Conservation (phyloP, 805 yeast species). For the Wickerhamomyces hampshirensis region DNA sequence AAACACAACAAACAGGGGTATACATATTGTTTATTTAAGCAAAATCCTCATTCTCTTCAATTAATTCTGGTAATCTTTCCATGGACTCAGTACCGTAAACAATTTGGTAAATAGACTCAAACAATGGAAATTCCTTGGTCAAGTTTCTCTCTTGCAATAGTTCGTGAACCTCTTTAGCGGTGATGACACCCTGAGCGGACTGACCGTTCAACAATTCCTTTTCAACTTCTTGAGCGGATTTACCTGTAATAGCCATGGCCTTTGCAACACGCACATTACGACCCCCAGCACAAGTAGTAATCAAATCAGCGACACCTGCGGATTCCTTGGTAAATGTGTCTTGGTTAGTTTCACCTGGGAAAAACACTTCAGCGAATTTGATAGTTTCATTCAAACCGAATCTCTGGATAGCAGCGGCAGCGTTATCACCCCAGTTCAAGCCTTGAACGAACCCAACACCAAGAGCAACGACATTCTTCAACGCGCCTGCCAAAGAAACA, state of each 20-base stretch:
- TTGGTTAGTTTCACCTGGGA: constrained; percentile 40
- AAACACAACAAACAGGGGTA: too few species aligned
- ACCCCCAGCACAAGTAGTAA: constrained; percentile 97
- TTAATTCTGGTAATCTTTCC: constrained; percentile 66
- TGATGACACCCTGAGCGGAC: constrained; percentile 92
- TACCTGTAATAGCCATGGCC: constrained; percentile 77
- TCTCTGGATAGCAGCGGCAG: constrained; percentile 96
- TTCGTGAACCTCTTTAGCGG: constrained; percentile 88
- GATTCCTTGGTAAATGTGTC: constrained; percentile 88
- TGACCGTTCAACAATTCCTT: constrained; percentile 87
- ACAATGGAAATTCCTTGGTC: constrained; percentile 65
- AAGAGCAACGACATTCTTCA: constrained; percentile 92
- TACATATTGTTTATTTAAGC: not conserved
- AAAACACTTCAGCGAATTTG: constrained; percentile 77
- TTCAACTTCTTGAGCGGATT: constrained; percentile 77
- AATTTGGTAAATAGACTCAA: constrained; percentile 69
- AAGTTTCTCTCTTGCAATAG: constrained; percentile 27
- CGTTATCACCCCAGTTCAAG: constrained; percentile 98
- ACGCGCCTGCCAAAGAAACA: constrained; percentile 93
- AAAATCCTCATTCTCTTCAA: constrained; percentile 37
- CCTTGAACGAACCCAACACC: constrained; percentile 98
- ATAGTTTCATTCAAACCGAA: constrained; percentile 90
- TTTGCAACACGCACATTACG: constrained; percentile 91
- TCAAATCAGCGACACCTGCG: constrained; percentile 97
- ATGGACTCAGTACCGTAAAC: constrained; percentile 72